Conservation (phyloP, 2,329 filamentous ascomycete genomes). For the Pseudodiploospora longispora region DNA sequence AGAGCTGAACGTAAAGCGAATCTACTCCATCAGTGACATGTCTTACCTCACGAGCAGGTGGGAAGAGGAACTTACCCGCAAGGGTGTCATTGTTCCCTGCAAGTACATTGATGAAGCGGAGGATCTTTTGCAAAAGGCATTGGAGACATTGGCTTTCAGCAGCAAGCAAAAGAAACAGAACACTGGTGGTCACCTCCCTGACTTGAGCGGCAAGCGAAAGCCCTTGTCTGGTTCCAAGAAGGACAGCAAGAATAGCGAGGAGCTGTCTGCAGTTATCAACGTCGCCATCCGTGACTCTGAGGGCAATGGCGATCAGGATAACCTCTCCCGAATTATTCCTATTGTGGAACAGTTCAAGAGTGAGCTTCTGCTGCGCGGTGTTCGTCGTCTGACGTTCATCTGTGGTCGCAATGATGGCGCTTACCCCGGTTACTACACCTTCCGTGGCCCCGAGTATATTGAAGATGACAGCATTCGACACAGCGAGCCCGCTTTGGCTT, state of each 20-base stretch:
- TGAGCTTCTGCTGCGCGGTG: slow-evolving; percentile 70
- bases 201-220: slow-evolving; percentile 66
- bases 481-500: slow-evolving; percentile 90
- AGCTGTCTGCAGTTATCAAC: slow-evolving; percentile 87
- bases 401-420: slow-evolving; percentile 90
- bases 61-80: slow-evolving; percentile 70
- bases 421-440: slow-evolving; percentile 96
- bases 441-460: slow-evolving; percentile 81
- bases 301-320: slow-evolving; percentile 71
- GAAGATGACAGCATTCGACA: slow-evolving; percentile 97
- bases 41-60: slow-evolving; percentile 71
- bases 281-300: slow-evolving; percentile 86
- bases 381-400: slow-evolving; percentile 91
- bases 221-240: slow-evolving; percentile 23
- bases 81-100: slow-evolving; percentile 91
- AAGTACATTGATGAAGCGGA: slow-evolving; percentile 92
- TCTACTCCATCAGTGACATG: slow-evolving; percentile 95
- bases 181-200: slow-evolving; percentile 55
- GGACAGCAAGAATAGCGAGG: slow-evolving; percentile 48
- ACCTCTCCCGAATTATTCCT: slow-evolving; percentile 63
- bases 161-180: slow-evolving; percentile 49
- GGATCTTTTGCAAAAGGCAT: slow-evolving; percentile 72
- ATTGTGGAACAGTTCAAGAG: slow-evolving; percentile 76
- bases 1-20: slow-evolving; percentile 63
- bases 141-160: slow-evolving; percentile 68